Conservation (phyloP, 2,329 filamentous ascomycete genomes). For the Lachnellula subtilissima region DNA sequence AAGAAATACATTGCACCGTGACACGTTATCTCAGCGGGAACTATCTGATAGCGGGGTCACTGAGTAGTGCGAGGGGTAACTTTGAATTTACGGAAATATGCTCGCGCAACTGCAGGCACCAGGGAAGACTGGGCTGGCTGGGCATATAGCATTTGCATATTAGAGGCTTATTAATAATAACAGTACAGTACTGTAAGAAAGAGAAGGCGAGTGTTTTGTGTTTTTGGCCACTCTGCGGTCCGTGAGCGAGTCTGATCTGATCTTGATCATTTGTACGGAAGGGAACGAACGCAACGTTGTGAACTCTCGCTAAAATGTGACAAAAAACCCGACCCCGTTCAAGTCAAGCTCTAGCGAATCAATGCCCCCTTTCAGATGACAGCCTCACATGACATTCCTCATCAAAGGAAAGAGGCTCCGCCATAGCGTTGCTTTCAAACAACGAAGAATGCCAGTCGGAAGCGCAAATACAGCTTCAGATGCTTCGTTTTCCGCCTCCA, state of each 20-base stretch:
- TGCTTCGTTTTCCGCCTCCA: constrained; percentile 11
- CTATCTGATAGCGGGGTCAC: not conserved
- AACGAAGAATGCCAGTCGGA: constrained; percentile 16
- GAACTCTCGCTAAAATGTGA: not conserved
- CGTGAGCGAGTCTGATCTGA: not conserved
- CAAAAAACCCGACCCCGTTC: not conserved
- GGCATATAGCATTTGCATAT: too few species aligned
- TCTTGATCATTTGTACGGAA: not conserved
- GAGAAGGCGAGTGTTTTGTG: too few species aligned
- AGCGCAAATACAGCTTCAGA: not conserved
- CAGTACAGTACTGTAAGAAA: too few species aligned
- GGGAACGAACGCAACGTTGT: too few species aligned
- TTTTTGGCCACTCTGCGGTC: too few species aligned
- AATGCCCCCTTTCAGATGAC: constrained; percentile 9
- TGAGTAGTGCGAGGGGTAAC: not conserved
- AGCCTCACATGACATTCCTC: constrained; percentile 28
- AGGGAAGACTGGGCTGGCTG: too few species aligned
- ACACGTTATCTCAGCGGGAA: not conserved
- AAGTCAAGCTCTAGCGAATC: constrained; percentile 12
- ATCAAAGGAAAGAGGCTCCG: constrained; percentile 29
- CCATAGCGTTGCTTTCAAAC: constrained; percentile 28
- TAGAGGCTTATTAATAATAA: too few species aligned
- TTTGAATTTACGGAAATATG: too few species aligned
- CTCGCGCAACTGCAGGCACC: too few species aligned
- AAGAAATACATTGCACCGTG: too few species aligned